These are phyloP conservation scores for Hymenoscyphus occultus DNA, from an alignment of 2,329 filamentous ascomycete species.

Conservation along the genomic window DNA sequence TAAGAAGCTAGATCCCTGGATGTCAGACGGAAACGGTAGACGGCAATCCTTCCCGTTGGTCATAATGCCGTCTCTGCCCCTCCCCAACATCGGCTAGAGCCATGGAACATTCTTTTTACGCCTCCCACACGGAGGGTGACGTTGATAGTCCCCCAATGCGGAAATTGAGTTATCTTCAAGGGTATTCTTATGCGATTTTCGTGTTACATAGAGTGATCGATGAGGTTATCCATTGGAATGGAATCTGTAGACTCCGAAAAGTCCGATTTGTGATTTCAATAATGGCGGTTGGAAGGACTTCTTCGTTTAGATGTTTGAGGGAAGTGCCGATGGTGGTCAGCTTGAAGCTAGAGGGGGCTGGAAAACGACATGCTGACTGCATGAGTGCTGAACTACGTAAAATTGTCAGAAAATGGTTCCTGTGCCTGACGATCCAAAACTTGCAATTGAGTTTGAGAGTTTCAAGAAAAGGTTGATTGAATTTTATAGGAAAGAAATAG, in stretches of 20 bases:
- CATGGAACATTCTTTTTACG: constrained; percentile 2
- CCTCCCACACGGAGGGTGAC: not conserved
- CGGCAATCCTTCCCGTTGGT: constrained; percentile 1
- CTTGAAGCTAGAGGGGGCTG: not conserved
- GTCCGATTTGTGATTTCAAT: not conserved
- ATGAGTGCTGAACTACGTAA: not conserved
- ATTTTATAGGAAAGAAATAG: not conserved
- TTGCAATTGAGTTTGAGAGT: not conserved
- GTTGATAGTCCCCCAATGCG: not conserved
- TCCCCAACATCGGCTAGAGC: not conserved
- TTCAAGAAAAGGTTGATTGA: not conserved
- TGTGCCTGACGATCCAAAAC: not conserved
- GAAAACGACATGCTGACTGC: not conserved
- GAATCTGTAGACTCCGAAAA: not conserved
- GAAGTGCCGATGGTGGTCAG: constrained; percentile 2
- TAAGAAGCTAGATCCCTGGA: not conserved
- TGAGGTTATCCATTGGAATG: not conserved
- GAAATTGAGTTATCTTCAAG: not conserved
- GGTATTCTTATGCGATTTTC: not conserved
- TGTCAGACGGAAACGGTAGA: not conserved
- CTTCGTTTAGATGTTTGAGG: not conserved
- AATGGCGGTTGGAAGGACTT: not conserved
- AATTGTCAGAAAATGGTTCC: not conserved
- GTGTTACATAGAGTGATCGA: not conserved
- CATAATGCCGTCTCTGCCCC: not conserved